These are phyloP conservation scores for Exophiala alcalophila DNA, from an alignment of 2,329 filamentous ascomycete genomes.

Conservation along the genomic window DNA sequence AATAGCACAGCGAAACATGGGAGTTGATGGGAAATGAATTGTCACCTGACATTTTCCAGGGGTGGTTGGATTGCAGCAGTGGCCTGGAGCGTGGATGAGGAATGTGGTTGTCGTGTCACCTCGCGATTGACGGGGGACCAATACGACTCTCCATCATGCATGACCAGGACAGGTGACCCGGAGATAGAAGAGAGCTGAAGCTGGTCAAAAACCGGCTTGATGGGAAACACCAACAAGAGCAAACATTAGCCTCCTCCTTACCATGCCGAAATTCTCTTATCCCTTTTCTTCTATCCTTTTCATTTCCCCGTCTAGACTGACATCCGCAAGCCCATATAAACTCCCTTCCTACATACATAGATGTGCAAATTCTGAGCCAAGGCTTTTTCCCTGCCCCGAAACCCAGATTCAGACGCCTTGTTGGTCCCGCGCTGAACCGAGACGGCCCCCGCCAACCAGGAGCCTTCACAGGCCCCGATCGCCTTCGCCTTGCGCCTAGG, in stretches of 20 bases:
- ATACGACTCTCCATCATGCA: too few relatives aligned
- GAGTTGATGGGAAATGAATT: neutral
- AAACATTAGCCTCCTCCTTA: too few relatives aligned
- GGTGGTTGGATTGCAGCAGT: neutral
- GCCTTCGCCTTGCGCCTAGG: too few relatives aligned
- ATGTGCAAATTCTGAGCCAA: too few relatives aligned
- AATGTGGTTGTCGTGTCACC: constrained; percentile 15
- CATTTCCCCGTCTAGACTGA: neutral
- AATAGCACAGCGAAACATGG: too few relatives aligned
- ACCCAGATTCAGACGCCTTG: too few relatives aligned
- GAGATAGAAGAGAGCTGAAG: neutral
- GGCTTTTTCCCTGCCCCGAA: too few relatives aligned
- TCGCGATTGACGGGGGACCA: constrained; percentile 9
- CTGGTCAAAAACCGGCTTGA: constrained; percentile 11
- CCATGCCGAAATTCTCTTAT: too few relatives aligned
- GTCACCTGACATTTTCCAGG: neutral
- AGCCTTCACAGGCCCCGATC: neutral
- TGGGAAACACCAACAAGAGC: too few relatives aligned
- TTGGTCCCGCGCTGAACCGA: too few relatives aligned
- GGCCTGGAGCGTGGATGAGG: constrained; percentile 6
- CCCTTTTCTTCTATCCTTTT: neutral
- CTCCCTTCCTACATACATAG: too few relatives aligned
- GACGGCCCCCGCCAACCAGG: constrained; percentile 5
- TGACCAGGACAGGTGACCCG: too few relatives aligned
- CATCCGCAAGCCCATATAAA: neutral